phyloP scores from a whole-genome alignment of 23 red algal genomes.

The Gracilaria gracilis region DNA sequence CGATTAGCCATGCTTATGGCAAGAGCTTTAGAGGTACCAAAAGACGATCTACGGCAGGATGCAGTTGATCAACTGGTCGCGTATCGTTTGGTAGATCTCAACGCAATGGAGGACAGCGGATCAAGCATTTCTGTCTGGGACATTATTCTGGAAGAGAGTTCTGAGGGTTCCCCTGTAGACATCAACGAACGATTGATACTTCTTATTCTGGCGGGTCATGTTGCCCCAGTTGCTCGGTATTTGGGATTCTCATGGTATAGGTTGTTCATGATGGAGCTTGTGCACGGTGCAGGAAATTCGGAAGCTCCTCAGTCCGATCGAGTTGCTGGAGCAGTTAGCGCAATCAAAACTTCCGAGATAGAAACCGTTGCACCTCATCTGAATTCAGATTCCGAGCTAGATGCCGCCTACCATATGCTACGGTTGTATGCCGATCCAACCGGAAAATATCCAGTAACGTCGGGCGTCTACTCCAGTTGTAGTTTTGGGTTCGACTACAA shows the following conservation, averaged over 20 bases:
- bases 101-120: not conserved
- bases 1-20: slow-evolving; percentile 55
- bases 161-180: slow-evolving; percentile 14
- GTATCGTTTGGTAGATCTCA: slow-evolving; percentile 31
- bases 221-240: slow-evolving; percentile 44
- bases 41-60: slow-evolving; percentile 56
- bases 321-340: slow-evolving; percentile 53
- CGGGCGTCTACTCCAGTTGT: slow-evolving; percentile 42
- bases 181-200: slow-evolving; percentile 60
- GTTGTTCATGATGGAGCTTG: slow-evolving; percentile 66
- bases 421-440: slow-evolving; percentile 60
- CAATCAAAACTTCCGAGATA: slow-evolving; percentile 30
- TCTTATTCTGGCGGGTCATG: slow-evolving; percentile 51
- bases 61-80: slow-evolving; percentile 33
- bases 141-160: slow-evolving; percentile 18
- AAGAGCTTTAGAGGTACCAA: slow-evolving; percentile 47
- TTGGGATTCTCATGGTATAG: slow-evolving; percentile 69
- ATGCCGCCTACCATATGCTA: slow-evolving; percentile 71
- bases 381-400: slow-evolving; percentile 22
- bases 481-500: slow-evolving; percentile 52
- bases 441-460: slow-evolving; percentile 38
- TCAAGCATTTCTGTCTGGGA: not conserved
- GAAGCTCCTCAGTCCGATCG: slow-evolving; percentile 30
- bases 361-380: slow-evolving; percentile 46
- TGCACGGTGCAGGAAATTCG: slow-evolving; percentile 53